Base-by-base conservation (phyloP, 352 stramenopile genomes). In the Pseudoperonospora humuli region DNA sequence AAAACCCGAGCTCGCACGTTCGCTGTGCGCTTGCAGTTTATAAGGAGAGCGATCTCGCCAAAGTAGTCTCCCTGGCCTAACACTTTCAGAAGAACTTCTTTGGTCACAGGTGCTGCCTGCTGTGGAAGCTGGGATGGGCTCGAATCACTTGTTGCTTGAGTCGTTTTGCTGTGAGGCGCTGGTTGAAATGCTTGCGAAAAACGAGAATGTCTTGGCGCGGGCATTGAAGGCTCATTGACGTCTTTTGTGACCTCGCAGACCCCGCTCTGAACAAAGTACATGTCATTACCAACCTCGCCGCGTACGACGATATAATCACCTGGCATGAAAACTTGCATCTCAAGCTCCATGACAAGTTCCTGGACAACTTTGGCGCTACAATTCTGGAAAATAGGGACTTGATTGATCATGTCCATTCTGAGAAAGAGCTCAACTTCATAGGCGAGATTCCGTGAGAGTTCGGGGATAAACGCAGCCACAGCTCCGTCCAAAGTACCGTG, bases 371-470 rank as follows among this genome's bases (percentile, higher is more conserved):
- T 86, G 11, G 75, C 64, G 24, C 74, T 86, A 40, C 76, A 90
- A 40, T 58, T 83, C 36, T 87, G 74, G 45, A 91, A 91, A 40
- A 93, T 89, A 0, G 81, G 81, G 1, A 73, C 77, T 11, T 73
- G 76, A 29, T 85, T 88, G 70, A 93, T 90, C 81, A 93, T 93
- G 29, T 86, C 78, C 69, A 87, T 87, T 9, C 77, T 72, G 23
- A 87, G 47, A 36, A 87, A 93, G 4, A 91, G 55, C 27, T 90
- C 78, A 11, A 91, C 80, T 51, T 93, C 81, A 24, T 85, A 88
- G 1, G 76, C 72, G 10, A 93, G 61, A 39, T 91, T 93, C 5
- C 77, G 64, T 18, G 72, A 87, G 0, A 93, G 51, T 21, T 93
- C 81, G 2, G 80, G 74, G 10, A 88, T 85, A 45, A 91, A 90